A percentile compares a stretch with the other conserved stretches of the same genome.
Conservation (phyloP, 306 rosid species). For the Casuarina glauca region DNA sequence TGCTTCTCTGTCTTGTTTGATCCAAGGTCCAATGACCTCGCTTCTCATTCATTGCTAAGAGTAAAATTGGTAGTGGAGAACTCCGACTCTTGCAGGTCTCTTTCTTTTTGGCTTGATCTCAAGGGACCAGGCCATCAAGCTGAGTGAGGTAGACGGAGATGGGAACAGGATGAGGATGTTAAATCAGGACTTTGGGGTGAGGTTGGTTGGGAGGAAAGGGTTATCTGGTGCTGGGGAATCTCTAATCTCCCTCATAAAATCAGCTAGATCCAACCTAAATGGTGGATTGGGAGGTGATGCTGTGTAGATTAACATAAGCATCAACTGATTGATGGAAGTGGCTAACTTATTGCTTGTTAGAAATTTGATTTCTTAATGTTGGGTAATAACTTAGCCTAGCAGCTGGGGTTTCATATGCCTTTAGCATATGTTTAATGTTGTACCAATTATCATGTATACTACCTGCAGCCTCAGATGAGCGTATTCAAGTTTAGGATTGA, state of each 20-base stretch:
- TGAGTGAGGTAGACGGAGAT: constrained; percentile 61
- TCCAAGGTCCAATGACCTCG: constrained; percentile 49
- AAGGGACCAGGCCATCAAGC: constrained; percentile 50
- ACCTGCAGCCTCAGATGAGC: neutral
- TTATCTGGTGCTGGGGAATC: constrained; percentile 52
- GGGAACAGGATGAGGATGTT: constrained; percentile 56
- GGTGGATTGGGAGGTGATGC: constrained; percentile 25
- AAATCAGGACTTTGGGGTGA: constrained; percentile 48
- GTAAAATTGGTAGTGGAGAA: constrained; percentile 54
- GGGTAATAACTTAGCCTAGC: constrained; percentile 4
- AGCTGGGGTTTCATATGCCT: neutral
- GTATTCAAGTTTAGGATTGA: neutral
- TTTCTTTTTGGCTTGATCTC: constrained; percentile 58
- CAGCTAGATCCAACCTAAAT: constrained; percentile 39
- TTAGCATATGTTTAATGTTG: neutral
- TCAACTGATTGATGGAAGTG: neutral
- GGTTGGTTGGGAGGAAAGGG: constrained; percentile 76
- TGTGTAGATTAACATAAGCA: constrained; percentile 11
- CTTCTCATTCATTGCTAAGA: constrained; percentile 58
- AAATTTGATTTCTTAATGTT: neutral
- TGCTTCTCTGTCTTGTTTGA: constrained; percentile 67
- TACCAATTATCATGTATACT: neutral
- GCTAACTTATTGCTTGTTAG: neutral
- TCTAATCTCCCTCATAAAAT: constrained; percentile 48
- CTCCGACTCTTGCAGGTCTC: constrained; percentile 28